phyloP scores from a whole-genome alignment of 75 land plant genomes.

The Ceratopteris richardii region DNA sequence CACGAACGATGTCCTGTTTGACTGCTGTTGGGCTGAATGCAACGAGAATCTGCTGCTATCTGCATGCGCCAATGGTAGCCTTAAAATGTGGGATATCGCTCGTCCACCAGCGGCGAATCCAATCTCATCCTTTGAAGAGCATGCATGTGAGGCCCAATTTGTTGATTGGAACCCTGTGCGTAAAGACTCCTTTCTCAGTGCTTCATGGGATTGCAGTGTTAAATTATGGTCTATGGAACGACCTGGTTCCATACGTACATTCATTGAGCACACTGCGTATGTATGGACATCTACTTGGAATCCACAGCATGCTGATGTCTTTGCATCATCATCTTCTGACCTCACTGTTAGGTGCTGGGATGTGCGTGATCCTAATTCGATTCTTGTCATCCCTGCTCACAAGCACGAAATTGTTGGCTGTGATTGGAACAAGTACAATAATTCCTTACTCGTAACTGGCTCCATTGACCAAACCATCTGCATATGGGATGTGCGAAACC shows the following conservation, averaged over 20 bases:
- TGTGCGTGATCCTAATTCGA: constrained; percentile 64
- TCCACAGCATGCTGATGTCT: constrained; percentile 87
- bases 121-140: constrained; percentile 65
- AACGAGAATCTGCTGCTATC: constrained; percentile 80
- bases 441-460: constrained; percentile 59
- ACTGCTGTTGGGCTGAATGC: constrained; percentile 83
- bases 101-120: constrained; percentile 77
- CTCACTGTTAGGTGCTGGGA: constrained; percentile 84
- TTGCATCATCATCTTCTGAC: constrained; percentile 90
- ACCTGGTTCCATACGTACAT: constrained; percentile 56
- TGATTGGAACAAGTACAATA: constrained; percentile 97
- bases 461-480: constrained; percentile 73
- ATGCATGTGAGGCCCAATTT: constrained; percentile 73
- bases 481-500: constrained; percentile 81
- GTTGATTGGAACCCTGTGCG: constrained; percentile 82
- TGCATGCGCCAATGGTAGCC: constrained; percentile 84
- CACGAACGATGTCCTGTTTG: constrained; percentile 86
- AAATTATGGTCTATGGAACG: constrained; percentile 92
- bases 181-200: constrained; percentile 72
- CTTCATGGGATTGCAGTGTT: constrained; percentile 89
- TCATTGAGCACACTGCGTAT: constrained; percentile 82
- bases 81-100: constrained; percentile 75
- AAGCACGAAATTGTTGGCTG: constrained; percentile 71
- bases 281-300: constrained; percentile 76
- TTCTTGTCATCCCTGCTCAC: constrained; percentile 78